A percentile compares a stretch with the other conserved stretches of the same genome.
phyloP scores from a whole-genome alignment of 768 basidiomycete species.

The Zangia roseola region DNA sequence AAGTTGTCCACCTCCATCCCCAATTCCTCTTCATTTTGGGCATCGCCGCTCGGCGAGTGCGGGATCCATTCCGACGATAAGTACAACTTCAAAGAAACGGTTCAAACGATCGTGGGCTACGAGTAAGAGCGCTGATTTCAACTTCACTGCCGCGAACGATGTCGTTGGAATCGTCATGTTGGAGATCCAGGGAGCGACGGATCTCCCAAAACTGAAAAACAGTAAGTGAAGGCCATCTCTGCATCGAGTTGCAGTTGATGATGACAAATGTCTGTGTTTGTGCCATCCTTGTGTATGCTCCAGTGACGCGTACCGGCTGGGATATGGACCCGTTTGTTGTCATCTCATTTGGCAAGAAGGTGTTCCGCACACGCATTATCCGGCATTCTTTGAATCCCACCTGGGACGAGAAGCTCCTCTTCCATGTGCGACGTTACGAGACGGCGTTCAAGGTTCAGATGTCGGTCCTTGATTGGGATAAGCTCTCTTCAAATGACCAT shows the following conservation, averaged over 20 bases:
- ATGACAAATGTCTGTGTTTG: neutral
- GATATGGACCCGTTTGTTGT: conserved; percentile 99
- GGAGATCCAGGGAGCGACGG: conserved; percentile 81
- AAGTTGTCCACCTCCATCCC: conserved; percentile 21
- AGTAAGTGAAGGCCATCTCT: conserved; percentile 49
- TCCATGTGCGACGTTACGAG: conserved; percentile 91
- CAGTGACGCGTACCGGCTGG: conserved; percentile 84
- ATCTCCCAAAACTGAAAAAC: conserved; percentile 84
- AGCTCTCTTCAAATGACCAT: conserved; percentile 83
- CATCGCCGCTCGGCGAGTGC: conserved; percentile 34
- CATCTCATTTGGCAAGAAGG: conserved; percentile 94
- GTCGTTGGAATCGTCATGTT: conserved; percentile 94
- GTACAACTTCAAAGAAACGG: conserved; percentile 29
- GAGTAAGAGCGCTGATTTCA: conserved; percentile 45
- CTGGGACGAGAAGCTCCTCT: conserved; percentile 95
- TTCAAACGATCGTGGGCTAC: conserved; percentile 40
- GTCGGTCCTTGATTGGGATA: conserved; percentile 95
- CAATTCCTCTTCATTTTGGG: conserved; percentile 18
- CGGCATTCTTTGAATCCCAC: conserved; percentile 81
- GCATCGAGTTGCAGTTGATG: neutral
- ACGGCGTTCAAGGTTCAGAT: conserved; percentile 75
- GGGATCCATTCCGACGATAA: conserved; percentile 26
- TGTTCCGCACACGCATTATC: conserved; percentile 89
- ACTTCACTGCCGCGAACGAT: conserved; percentile 71
- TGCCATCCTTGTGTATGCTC: neutral